phyloP scores from a whole-genome alignment of 352 stramenopile genomes.

The Stramenopiles sp. region DNA sequence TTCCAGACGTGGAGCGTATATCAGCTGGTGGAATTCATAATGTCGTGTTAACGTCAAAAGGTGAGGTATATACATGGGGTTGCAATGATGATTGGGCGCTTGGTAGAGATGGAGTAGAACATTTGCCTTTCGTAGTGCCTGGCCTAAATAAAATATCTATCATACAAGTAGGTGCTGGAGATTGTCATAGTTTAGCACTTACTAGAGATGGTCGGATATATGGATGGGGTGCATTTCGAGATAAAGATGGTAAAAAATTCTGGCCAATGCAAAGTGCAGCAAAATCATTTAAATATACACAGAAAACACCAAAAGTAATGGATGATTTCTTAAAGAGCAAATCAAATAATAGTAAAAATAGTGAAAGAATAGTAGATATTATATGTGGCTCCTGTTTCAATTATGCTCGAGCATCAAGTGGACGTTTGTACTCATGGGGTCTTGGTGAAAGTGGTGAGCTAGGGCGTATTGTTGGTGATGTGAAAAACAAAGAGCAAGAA shows the following conservation, averaged over 20 bases:
- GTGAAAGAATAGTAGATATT: conserved; percentile 41
- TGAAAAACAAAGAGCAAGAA: conserved; percentile 14
- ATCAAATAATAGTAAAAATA: conserved; percentile 34
- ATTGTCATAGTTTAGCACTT: conserved; percentile 75
- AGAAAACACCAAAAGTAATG: conserved; percentile 21
- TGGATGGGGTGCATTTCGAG: conserved; percentile 81
- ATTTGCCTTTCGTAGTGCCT: conserved; percentile 34
- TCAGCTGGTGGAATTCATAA: conserved; percentile 5
- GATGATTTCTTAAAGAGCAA: conserved; percentile 16
- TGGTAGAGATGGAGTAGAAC: conserved; percentile 50
- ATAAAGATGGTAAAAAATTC: conserved; percentile 83
- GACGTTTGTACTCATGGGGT: conserved; percentile 67
- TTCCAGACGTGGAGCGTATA: neutral
- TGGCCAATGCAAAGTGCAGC: conserved; percentile 41
- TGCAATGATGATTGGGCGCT: conserved; percentile 50
- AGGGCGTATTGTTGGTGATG: conserved; percentile 16
- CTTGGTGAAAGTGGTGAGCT: conserved; percentile 64
- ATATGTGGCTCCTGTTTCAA: conserved; percentile 56
- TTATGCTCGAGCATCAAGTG: conserved; percentile 53
- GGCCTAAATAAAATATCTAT: neutral
- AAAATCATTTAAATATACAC: conserved; percentile 51
- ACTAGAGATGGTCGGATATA: conserved; percentile 64
- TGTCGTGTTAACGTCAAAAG: neutral
- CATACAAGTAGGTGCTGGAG: conserved; percentile 55
- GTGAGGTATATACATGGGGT: neutral